Conservation (phyloP, 2,329 filamentous ascomycete genomes). For the Claviceps sorghi region DNA sequence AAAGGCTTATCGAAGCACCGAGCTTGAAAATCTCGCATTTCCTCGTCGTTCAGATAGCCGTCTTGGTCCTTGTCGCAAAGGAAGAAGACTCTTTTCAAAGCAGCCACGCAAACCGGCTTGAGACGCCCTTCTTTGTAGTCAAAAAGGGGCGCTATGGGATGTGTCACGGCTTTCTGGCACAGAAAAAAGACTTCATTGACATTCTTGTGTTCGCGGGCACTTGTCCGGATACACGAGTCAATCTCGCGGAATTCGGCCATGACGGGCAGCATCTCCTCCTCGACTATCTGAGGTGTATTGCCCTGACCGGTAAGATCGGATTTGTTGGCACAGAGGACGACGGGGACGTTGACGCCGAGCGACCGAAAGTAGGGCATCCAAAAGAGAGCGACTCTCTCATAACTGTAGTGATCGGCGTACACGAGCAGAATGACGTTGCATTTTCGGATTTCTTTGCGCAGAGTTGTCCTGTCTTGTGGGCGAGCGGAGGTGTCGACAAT, state of each 20-base stretch:
- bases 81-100: conserved; percentile 83
- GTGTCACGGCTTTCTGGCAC: conserved; percentile 94
- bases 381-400: conserved; percentile 89
- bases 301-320: conserved; percentile 69
- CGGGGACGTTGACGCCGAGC: conserved; percentile 94
- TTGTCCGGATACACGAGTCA: conserved; percentile 91
- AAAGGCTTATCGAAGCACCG: conserved; percentile 87
- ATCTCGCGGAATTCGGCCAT: conserved; percentile 99
- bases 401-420: conserved; percentile 98
- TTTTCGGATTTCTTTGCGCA: conserved; percentile 90
- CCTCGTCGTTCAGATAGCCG: conserved; percentile 74
- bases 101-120: conserved; percentile 78
- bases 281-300: conserved; percentile 69
- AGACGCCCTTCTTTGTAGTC: conserved; percentile 84
- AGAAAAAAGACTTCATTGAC: conserved; percentile 96
- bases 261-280: conserved; percentile 94
- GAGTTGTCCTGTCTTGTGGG: conserved; percentile 77
- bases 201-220: conserved; percentile 80
- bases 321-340: conserved; percentile 94
- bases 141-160: conserved; percentile 90
- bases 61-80: conserved; percentile 94
- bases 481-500: conserved; percentile 95
- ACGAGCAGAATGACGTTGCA: conserved; percentile 94
- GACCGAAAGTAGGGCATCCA: conserved; percentile 98
- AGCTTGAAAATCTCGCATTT: conserved; percentile 80